Evolutionary conservation across 2,329 filamentous ascomycete species (phyloP).

Genomic region (Phaeoacremonium minimum): DNA sequence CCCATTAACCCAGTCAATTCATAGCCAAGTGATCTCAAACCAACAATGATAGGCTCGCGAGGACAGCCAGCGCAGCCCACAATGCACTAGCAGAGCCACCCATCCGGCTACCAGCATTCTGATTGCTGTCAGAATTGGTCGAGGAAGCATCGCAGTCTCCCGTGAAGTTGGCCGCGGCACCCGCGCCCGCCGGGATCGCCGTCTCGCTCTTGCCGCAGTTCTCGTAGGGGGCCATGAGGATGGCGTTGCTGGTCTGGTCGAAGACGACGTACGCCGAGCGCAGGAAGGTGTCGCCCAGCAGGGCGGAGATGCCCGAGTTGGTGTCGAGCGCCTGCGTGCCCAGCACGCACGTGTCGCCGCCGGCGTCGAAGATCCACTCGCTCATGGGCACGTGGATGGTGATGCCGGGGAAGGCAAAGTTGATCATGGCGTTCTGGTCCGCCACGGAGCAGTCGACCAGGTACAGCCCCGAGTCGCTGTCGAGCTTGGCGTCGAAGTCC

Average conservation of each 20-base stretch:
- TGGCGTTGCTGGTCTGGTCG: constrained; percentile 22
- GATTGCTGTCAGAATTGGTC: not conserved
- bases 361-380: constrained; percentile 26
- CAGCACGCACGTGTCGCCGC: constrained; percentile 10
- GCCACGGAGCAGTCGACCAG: constrained; percentile 33
- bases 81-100: no score
- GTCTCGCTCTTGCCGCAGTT: constrained; percentile 22
- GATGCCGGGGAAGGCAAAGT: constrained; percentile 31
- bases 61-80: no score
- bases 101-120: no score
- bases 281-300: constrained; percentile 26
- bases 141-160: constrained; percentile 13
- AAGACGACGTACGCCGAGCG: constrained; percentile 24
- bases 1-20: no score
- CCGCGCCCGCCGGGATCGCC: constrained; percentile 14
- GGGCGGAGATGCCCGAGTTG: constrained; percentile 11
- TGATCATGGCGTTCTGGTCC: constrained; percentile 23
- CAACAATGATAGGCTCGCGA: no score
- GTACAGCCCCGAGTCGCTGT: constrained; percentile 30
- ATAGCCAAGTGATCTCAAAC: no score
- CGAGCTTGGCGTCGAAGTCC: constrained; percentile 39
- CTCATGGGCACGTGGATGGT: constrained; percentile 30
- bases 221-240: constrained; percentile 24
- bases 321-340: constrained; percentile 14
- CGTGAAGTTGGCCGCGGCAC: constrained; percentile 8